Conservation (phyloP, 2,329 filamentous ascomycete species). For the Colletotrichum chlorophyti region DNA sequence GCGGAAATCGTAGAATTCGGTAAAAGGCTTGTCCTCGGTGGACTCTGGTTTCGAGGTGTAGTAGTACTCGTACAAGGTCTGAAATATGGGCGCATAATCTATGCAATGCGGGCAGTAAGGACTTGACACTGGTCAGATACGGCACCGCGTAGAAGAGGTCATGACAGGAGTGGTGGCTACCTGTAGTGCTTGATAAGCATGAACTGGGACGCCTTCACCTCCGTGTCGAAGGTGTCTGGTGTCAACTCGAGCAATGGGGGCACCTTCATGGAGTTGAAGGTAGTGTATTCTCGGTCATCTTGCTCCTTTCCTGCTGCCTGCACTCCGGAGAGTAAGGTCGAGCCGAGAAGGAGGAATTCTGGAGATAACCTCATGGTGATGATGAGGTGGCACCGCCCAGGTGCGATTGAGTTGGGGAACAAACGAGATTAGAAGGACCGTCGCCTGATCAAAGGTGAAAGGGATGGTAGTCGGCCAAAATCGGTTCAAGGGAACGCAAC, state of each 20-base stretch:
- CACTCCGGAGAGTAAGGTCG: slow-evolving; percentile 47
- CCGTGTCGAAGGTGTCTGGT: slow-evolving; percentile 62
- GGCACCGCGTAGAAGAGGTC: slow-evolving; percentile 1
- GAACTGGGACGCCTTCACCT: slow-evolving; percentile 60
- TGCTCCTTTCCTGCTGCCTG: slow-evolving; percentile 45
- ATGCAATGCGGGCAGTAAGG: slow-evolving; percentile 76
- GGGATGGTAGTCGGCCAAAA: neutral
- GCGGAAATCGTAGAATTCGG: slow-evolving; percentile 85
- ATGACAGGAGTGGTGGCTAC: slow-evolving; percentile 45
- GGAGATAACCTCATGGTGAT: slow-evolving; percentile 52
- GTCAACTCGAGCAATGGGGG: slow-evolving; percentile 69
- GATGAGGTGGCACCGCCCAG: slow-evolving; percentile 20
- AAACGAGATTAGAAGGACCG: neutral
- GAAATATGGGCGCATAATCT: slow-evolving; percentile 81
- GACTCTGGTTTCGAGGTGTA: slow-evolving; percentile 78
- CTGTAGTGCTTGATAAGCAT: slow-evolving; percentile 71
- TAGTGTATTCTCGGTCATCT: slow-evolving; percentile 51
- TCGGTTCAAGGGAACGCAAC: neutral
- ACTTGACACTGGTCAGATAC: slow-evolving; percentile 40
- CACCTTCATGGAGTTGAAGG: slow-evolving; percentile 72
- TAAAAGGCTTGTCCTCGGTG: slow-evolving; percentile 68
- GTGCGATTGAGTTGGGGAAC: neutral
- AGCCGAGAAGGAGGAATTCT: slow-evolving; percentile 55
- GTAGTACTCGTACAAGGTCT: slow-evolving; percentile 96
- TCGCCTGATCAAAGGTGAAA: neutral